Conservation (phyloP, 176 grass and related monocot species). For the Bolboschoenus planiculmis region DNA sequence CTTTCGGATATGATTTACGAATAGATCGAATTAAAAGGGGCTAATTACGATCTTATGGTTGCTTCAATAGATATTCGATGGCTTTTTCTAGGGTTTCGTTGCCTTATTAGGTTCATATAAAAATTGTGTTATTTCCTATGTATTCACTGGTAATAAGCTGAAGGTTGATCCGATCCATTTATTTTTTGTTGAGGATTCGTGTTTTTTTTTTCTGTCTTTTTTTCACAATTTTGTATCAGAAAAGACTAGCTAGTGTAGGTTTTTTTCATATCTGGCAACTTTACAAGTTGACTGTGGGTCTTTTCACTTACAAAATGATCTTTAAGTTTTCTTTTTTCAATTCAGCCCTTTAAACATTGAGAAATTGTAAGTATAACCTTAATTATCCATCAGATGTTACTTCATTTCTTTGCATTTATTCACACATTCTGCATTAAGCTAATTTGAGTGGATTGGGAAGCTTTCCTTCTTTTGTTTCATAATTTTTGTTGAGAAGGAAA, state of each 20-base stretch:
- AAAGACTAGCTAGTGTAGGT: background rate
- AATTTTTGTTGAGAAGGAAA: background rate
- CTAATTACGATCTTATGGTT: background rate
- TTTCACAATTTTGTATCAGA: background rate
- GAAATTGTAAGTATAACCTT: background rate
- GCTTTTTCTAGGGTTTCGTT: background rate
- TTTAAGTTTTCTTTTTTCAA: background rate
- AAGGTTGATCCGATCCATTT: constrained; percentile 4
- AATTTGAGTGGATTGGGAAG: background rate
- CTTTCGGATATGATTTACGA: constrained; percentile 11
- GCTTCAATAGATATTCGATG: background rate
- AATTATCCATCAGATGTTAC: background rate
- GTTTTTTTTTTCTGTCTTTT: constrained; percentile 15
- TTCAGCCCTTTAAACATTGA: background rate
- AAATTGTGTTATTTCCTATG: background rate
- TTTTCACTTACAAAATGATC: background rate
- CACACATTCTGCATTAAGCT: background rate
- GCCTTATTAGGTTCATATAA: background rate
- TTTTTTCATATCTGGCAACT: too few species aligned
- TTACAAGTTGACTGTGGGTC: background rate
- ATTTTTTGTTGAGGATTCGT: background rate
- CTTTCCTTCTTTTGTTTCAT: background rate
- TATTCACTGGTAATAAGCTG: background rate
- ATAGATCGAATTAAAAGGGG: constrained; percentile 17
- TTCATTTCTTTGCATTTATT: background rate